Evolutionary conservation across 352 stramenopile species (phyloP).

Genomic region (Phytophthora macrochlamydospora): DNA sequence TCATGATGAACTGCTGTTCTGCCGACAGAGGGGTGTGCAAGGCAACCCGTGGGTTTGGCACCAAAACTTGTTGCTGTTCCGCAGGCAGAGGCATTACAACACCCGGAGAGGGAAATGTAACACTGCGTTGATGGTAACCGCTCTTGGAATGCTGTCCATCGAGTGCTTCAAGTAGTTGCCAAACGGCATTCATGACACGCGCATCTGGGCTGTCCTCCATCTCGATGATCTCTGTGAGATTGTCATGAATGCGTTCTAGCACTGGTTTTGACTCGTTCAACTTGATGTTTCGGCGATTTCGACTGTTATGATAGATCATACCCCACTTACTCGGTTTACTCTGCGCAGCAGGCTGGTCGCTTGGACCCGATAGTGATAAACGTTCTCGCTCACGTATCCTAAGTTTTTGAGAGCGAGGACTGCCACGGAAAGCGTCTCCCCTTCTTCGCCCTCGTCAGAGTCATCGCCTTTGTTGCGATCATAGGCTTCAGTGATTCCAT

Average conservation of each 20-base stretch:
- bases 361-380: slow-evolving; percentile 29
- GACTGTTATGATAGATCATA: slow-evolving; percentile 21
- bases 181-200: slow-evolving; percentile 44
- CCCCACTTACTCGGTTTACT: not conserved
- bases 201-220: slow-evolving; percentile 35
- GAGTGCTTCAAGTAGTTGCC: slow-evolving; percentile 59
- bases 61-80: not conserved
- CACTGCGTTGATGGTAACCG: slow-evolving; percentile 30
- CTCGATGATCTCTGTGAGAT: slow-evolving; percentile 63
- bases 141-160: slow-evolving; percentile 44
- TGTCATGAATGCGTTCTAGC: slow-evolving; percentile 49
- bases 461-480: slow-evolving; percentile 37
- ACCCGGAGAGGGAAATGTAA: slow-evolving; percentile 2
- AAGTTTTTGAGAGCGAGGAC: slow-evolving; percentile 38
- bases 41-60: slow-evolving; percentile 14
- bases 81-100: slow-evolving; percentile 1
- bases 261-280: slow-evolving; percentile 22
- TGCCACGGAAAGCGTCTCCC: slow-evolving; percentile 14
- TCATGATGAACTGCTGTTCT: slow-evolving; percentile 70
- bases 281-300: slow-evolving; percentile 18
- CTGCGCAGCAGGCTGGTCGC: slow-evolving; percentile 11
- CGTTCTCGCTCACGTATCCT: slow-evolving; percentile 54
- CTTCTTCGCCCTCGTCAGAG: slow-evolving; percentile 23
- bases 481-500: slow-evolving; percentile 55
- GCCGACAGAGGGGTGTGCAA: slow-evolving; percentile 38